Base-by-base conservation (phyloP, 2,329 filamentous ascomycete genomes). In the Coniochaeta hoffmannii region DNA sequence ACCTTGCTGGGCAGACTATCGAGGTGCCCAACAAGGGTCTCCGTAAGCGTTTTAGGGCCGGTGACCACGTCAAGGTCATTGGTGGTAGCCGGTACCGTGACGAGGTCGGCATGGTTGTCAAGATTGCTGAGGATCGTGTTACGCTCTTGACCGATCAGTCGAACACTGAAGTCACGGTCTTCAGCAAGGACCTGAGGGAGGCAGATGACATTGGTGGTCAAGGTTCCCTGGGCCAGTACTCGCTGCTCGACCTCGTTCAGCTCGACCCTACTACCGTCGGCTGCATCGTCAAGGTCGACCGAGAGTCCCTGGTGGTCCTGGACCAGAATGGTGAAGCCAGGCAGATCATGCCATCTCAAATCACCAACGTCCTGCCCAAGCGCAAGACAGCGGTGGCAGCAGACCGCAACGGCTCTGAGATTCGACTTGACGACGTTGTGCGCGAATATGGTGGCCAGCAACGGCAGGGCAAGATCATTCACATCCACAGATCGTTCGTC, bases 61-160 rank as follows among this genome's bases (percentile, higher is more conserved):
- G 94, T 77, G 94, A 99, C 66, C 94, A 99, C 67, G 94, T 99
- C 76, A 97, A 97, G 76, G 94, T 99, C 62, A 96, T 97, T 68
- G 93, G 94, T 55, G 93, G 92, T 36, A 96, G 92, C 74, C 88
- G 90, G 64, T 97, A 92, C 70, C 85, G 89, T 55, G 94, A 97
- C 64, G 94, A 99, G 73, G 88, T 97, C 46, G 94, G 94, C 71
- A 96, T 97, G 83, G 92, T 99, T 53, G 91, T 97, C 61, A 90
- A 90, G 69, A 94, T 97, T 62, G 87, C 85, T 51, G 90, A 96
- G 58, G 94, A 99, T 68, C 86, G 89, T 36, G 91, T 99, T 56
- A 97, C 94, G 1, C 77, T 99, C 61, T 77, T 99, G 61, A 96
- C 90, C 50, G 94, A 99, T 72, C 90, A 94, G 69, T 94, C 85